phyloP scores from a whole-genome alignment of 2,329 filamentous ascomycete genomes.

The Aspergillus ibericus region DNA sequence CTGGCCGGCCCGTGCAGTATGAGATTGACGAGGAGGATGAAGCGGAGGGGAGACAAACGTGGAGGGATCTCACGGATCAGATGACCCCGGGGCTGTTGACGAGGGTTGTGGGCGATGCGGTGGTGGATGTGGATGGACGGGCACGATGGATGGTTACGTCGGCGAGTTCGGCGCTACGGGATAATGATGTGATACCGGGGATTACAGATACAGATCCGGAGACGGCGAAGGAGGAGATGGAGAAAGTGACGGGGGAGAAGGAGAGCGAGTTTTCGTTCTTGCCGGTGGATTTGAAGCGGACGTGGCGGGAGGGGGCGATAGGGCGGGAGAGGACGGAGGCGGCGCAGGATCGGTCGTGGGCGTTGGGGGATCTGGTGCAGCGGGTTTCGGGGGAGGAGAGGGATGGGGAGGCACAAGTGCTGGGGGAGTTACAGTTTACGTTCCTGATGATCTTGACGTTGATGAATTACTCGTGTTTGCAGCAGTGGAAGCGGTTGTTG shows the following conservation, averaged over 20 bases:
- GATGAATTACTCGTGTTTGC: conserved; percentile 65
- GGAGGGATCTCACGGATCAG: conserved; percentile 53
- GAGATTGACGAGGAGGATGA: conserved; percentile 29
- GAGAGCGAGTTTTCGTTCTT: conserved; percentile 56
- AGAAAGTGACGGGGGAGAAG: conserved; percentile 31
- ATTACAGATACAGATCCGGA: conserved; percentile 37
- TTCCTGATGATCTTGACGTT: conserved; percentile 64
- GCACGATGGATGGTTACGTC: conserved; percentile 58
- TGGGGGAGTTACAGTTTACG: conserved; percentile 63
- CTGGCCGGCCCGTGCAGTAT: conserved; percentile 8
- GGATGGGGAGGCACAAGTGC: conserved; percentile 39
- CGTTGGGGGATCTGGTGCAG: conserved; percentile 54
- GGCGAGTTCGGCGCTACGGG: conserved; percentile 56
- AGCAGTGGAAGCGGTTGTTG: conserved; percentile 65
- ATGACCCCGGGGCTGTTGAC: conserved; percentile 52
- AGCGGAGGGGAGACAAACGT: conserved; percentile 52
- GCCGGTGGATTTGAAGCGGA: conserved; percentile 61
- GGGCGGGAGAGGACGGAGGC: conserved; percentile 63
- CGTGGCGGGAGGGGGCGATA: conserved; percentile 62
- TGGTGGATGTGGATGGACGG: conserved; percentile 40
- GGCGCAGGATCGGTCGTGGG: conserved; percentile 64
- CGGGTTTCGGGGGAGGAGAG: conserved; percentile 30
- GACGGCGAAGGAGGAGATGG: conserved; percentile 12
- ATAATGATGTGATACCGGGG: conserved; percentile 62
- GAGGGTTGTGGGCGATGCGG: conserved; percentile 49